phyloP scores from a whole-genome alignment of 2,329 filamentous ascomycete genomes.

The Aspergillus oerlinghausenensis region DNA sequence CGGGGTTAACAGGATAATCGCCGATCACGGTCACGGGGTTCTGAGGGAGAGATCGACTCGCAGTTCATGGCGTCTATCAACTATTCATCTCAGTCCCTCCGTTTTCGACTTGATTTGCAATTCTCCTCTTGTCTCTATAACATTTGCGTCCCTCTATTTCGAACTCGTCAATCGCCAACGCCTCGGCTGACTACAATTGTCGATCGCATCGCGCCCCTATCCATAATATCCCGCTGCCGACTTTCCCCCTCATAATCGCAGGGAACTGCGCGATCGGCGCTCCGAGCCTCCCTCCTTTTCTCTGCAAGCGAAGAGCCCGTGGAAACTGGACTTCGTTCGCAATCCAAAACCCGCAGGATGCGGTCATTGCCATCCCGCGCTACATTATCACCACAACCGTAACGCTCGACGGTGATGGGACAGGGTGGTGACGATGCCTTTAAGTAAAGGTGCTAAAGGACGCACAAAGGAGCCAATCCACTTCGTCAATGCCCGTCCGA shows the following conservation, averaged over 20 bases:
- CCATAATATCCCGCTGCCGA: not conserved
- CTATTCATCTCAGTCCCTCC: no score
- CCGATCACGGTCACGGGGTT: not conserved
- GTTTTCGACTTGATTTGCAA: no score
- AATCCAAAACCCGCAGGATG: slow-evolving; percentile 16
- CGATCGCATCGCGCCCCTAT: not conserved
- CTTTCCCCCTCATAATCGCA: not conserved
- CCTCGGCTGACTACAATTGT: not conserved
- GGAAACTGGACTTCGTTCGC: not conserved
- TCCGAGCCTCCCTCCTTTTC: not conserved
- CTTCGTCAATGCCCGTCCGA: slow-evolving; percentile 31
- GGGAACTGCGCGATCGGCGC: not conserved
- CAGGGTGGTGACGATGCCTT: slow-evolving; percentile 17
- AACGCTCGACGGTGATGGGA: slow-evolving; percentile 10
- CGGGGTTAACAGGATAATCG: not conserved
- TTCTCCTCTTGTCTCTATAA: not conserved
- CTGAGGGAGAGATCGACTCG: no score
- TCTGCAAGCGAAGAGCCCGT: not conserved
- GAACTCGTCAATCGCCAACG: not conserved
- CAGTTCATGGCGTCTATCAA: no score
- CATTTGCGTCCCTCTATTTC: no score
- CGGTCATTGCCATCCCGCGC: slow-evolving; percentile 11
- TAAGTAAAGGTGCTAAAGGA: slow-evolving; percentile 15
- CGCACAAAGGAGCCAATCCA: slow-evolving; percentile 25
- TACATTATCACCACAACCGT: slow-evolving; percentile 5